A percentile compares a stretch with the other conserved stretches of the same genome.
phyloP scores from a whole-genome alignment of 305 asterid species.

The Rubia peregrina region DNA sequence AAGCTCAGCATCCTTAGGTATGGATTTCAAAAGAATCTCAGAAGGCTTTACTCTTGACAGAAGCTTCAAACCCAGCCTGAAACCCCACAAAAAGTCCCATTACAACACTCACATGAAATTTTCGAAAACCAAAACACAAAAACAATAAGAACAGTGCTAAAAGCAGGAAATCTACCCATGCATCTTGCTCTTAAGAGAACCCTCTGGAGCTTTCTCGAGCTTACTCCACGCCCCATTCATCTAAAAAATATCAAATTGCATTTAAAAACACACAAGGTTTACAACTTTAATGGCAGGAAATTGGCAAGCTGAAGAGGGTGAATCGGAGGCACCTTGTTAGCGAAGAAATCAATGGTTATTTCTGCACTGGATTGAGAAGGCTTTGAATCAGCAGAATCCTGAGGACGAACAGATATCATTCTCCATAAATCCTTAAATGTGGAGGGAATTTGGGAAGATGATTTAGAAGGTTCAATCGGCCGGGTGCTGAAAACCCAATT shows the following conservation, averaged over 20 bases:
- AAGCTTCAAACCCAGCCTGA: slow-evolving; percentile 74
- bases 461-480: slow-evolving; percentile 44
- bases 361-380: slow-evolving; percentile 43
- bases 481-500: slow-evolving; percentile 80
- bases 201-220: slow-evolving; percentile 82
- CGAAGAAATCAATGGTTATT: slow-evolving; percentile 57
- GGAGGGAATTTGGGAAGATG: slow-evolving; percentile 58
- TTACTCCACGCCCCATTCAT: slow-evolving; percentile 82
- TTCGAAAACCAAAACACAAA: neutral
- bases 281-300: slow-evolving; percentile 1
- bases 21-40: slow-evolving; percentile 82
- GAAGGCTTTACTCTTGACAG: slow-evolving; percentile 89
- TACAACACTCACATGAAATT: slow-evolving; percentile 12
- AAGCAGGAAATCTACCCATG: slow-evolving; percentile 46
- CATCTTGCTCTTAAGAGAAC: slow-evolving; percentile 69
- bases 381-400: slow-evolving; percentile 14
- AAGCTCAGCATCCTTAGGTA: slow-evolving; percentile 58
- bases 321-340: slow-evolving; percentile 50
- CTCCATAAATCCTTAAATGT: slow-evolving; percentile 62
- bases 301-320: neutral
- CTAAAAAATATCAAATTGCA: slow-evolving; percentile 27
- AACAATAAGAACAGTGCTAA: neutral
- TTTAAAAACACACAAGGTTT: slow-evolving; percentile 10
- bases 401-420: slow-evolving; percentile 30
- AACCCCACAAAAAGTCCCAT: neutral